Base-by-base conservation (phyloP, 2,329 filamentous ascomycete species). In the Coniochaeta ligniaria region DNA sequence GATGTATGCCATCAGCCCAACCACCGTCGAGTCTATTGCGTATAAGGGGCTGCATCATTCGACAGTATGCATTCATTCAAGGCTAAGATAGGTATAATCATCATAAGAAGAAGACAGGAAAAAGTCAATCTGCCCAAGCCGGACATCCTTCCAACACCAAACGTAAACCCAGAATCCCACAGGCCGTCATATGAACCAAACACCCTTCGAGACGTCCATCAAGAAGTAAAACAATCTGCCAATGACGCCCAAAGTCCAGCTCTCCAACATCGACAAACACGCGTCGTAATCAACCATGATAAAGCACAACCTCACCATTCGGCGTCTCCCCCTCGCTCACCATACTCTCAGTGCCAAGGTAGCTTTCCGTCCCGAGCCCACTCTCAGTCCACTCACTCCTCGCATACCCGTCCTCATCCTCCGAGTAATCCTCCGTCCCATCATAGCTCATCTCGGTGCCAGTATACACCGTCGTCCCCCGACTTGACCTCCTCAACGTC, bases 351-450 rank as follows among this genome's bases (percentile, higher is more conserved):
- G 69, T 67, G 12, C 70, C 67, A 31, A 69, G 43, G 38, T 57
- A 57, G 17, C 54, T 57, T 35, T 61, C 67, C 12, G 66, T 61
- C 31, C 67, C 73, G 31, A 72, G 67, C 5, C 68, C 74, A 60
- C 77, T 80, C 66, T 78, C 79, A 2, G 79, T 80, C 76, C 78
- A 82, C 60, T 82, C 78, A 62, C 79, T 82, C 31, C 70, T 73
- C 28, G 69, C 72, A 47, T 78, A 75, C 52, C 63, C 65, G 20
- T 63, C 67, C n/a, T 76, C 76, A 59, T 74, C 73, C 56, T 75
- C 73, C 60, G 71, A 74, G 56, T 74, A 73, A 6, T 71, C 70
- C 24, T 78, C 76, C 20, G 72, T 72, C 31, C 72, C 72, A 6
- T 64, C 63, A n/a, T 66, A 64, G 67, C 71, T 63, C 71, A 75